Conservation (phyloP, 108 stramenopile genomes). For the Mayamaea pseudoterrestris region DNA sequence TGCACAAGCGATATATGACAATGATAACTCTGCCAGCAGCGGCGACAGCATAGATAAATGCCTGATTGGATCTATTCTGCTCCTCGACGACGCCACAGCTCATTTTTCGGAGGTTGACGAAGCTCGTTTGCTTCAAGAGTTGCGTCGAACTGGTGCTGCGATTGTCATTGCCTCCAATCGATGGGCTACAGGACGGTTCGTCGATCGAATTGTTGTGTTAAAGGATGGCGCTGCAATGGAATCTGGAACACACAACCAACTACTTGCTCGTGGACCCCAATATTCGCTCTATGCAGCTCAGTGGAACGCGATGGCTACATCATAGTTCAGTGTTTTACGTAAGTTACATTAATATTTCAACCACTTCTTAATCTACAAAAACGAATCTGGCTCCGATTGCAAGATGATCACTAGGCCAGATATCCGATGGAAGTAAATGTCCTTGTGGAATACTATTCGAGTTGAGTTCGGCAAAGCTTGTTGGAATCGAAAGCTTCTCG, state of each 20-base stretch:
- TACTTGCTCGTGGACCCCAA: constrained; percentile 63
- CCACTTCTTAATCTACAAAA: no score
- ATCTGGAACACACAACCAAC: constrained; percentile 69
- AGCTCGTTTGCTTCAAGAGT: constrained; percentile 37
- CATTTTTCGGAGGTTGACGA: constrained; percentile 68
- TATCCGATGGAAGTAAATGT: constrained; percentile 62
- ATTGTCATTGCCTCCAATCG: constrained; percentile 56
- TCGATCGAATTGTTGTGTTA: constrained; percentile 64
- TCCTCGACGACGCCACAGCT: constrained; percentile 68
- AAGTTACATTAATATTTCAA: no score
- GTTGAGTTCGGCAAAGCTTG: constrained; percentile 34
- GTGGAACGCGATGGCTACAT: constrained; percentile 66
- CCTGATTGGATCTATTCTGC: constrained; percentile 63
- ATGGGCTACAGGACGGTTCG: constrained; percentile 78
- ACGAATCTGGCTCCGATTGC: constrained; percentile 55
- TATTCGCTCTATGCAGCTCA: constrained; percentile 71
- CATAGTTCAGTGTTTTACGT: no score
- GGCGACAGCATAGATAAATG: constrained; percentile 46
- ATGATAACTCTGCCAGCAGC: constrained; percentile 44
- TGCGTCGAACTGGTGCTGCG: constrained; percentile 69
- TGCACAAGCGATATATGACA: constrained; percentile 65
- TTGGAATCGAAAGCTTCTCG: constrained; percentile 43
- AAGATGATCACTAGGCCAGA: constrained; percentile 82
- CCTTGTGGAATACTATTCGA: constrained; percentile 23
- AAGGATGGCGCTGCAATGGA: constrained; percentile 71